phyloP scores from a whole-genome alignment of 2,329 filamentous ascomycete genomes.

The Aspergillus jensenii region DNA sequence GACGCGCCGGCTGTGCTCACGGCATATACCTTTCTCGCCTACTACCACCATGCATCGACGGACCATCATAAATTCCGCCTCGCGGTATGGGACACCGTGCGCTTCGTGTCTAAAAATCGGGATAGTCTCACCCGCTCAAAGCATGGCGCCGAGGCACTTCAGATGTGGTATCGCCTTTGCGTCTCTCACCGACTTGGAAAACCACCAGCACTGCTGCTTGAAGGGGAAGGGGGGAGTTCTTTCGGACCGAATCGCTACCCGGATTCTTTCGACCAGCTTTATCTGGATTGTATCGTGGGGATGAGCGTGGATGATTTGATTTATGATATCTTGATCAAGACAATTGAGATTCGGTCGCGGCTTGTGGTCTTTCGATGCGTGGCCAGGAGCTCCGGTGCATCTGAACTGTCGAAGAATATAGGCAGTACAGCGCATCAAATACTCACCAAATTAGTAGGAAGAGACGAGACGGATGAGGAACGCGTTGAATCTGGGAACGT shows the following conservation, averaged over 20 bases:
- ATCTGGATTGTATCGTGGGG: constrained; percentile 16
- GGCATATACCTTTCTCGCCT: constrained; percentile 11
- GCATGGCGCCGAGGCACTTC: constrained; percentile 8
- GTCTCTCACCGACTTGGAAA: constrained; percentile 19
- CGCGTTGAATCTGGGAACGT: neutral
- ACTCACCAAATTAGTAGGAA: neutral
- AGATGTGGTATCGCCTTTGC: constrained; percentile 25
- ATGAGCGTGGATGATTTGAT: constrained; percentile 22
- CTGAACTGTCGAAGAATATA: constrained; percentile 7
- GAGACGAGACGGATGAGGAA: neutral
- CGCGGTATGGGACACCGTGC: constrained; percentile 13
- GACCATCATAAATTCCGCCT: constrained; percentile 12
- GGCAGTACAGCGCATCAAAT: neutral
- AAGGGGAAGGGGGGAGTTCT: constrained; percentile 15
- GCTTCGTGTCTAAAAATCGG: constrained; percentile 5
- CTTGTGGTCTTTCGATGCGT: constrained; percentile 17
- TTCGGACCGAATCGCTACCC: constrained; percentile 12
- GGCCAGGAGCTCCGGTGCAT: constrained; percentile 1
- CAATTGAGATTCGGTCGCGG: constrained; percentile 19
- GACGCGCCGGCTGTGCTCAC: constrained; percentile 2
- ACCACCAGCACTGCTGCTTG: constrained; percentile 17
- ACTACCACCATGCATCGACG: constrained; percentile 19
- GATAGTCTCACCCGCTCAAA: neutral
- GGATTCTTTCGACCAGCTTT: constrained; percentile 14
- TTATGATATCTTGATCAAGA: constrained; percentile 23